Base-by-base conservation (phyloP, 805 yeast genomes). In the Lipomyces japonicus region DNA sequence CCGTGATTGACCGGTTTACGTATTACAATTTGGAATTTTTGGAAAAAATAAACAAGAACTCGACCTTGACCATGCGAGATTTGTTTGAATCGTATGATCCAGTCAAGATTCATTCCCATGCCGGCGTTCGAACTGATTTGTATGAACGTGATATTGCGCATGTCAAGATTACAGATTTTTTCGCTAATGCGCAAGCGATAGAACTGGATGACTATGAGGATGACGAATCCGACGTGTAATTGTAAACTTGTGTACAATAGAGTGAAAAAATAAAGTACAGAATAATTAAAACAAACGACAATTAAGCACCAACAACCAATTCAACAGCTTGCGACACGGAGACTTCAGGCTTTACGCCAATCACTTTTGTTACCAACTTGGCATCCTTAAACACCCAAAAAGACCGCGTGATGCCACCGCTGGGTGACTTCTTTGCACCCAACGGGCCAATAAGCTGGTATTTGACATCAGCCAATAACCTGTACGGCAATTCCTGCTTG, bases 1-100 rank as follows among this genome's bases (percentile, higher is more conserved):
- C 98, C 0, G 96, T 93, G 10, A 93, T 93, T 63, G 99, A 93
- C 67, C 74, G 98, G 61, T 93, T 93, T 71, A 93, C 99, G 0
- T 90, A 89, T 67, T 88, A 80, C 68, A 90, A 88, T 46, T 75
- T 93, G 59, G 96, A 89, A 51, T 93, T 82, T 64, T 75, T 93
- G 63, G 98, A 91, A 69, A 74, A 76, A 35, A 81, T 93, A 44
- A 83, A 85, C 48, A 85, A 81, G 67, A 81, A 81, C 59, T 86
- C 96, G 1, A 72, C 79, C 24, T 71, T 73, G 55, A 86, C 97
- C 2, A 71, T 93, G 64, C 82, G 84, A 62, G 95, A 91, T 63
- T 71, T 93, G 56, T 86, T 93, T 62, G 90, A 80, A 49, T 84
- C 83, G 19, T 91, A 89, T 66, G 84, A 91, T 5, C 84, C 81